A percentile compares a stretch with the other conserved stretches of the same genome.
phyloP scores from a whole-genome alignment of 129 eudicot genomes.

The Pseudognaphalium luteoalbum region DNA sequence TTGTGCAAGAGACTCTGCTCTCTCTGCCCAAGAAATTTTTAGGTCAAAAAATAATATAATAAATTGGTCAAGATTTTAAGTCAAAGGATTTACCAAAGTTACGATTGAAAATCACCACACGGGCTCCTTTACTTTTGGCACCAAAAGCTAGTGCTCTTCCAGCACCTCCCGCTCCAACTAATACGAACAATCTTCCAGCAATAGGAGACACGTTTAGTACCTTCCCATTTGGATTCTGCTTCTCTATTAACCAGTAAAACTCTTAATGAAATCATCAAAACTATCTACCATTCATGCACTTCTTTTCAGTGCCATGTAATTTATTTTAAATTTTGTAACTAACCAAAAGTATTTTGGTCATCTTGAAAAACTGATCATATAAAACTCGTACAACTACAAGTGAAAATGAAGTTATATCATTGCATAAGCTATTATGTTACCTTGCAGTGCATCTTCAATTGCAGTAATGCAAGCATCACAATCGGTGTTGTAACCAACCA shows the following conservation, averaged over 20 bases:
- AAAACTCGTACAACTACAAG: background rate
- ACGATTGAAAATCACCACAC: constrained; percentile 78
- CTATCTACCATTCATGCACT: background rate
- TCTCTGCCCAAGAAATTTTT: constrained; percentile 35
- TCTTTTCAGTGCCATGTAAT: background rate
- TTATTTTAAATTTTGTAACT: background rate
- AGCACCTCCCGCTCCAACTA: constrained; percentile 97
- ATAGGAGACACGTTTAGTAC: constrained; percentile 57
- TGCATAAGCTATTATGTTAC: constrained; percentile 37
- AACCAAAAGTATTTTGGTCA: background rate
- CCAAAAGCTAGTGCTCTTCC: constrained; percentile 90
- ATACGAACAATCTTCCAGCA: constrained; percentile 65
- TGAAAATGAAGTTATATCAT: background rate
- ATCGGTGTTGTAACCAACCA: constrained; percentile 85
- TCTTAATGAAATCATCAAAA: background rate
- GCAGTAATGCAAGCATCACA: constrained; percentile 82
- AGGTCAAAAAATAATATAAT: constrained; percentile 19
- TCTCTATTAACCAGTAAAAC: constrained; percentile 37
- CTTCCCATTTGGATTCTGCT: constrained; percentile 42
- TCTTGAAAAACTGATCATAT: background rate
- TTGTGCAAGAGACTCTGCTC: constrained; percentile 75
- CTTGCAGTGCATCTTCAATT: constrained; percentile 73
- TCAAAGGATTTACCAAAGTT: constrained; percentile 50
- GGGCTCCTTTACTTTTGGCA: constrained; percentile 84
- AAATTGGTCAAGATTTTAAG: background rate